Conservation (phyloP, 2,329 filamentous ascomycete genomes). For the Chaetomium olivaceum region DNA sequence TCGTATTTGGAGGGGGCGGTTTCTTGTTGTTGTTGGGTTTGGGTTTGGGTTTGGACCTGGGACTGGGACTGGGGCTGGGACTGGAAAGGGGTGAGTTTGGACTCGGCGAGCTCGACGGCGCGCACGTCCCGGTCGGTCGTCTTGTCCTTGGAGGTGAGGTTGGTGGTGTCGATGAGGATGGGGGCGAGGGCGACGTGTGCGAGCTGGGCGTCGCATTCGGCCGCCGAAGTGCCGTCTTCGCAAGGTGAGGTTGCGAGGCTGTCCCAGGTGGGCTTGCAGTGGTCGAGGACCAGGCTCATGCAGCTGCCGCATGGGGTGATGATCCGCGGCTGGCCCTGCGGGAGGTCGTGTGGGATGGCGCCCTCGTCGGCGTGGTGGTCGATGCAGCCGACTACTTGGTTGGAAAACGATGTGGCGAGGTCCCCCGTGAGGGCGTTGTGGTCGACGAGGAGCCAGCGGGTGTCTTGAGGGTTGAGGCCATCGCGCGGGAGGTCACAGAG, state of each 20-base stretch:
- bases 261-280: constrained; percentile 61
- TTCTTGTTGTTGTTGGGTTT: not conserved
- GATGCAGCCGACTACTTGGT: constrained; percentile 63
- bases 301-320: constrained; percentile 72
- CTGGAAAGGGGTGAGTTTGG: constrained; percentile 36
- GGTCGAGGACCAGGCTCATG: constrained; percentile 66
- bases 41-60: not conserved
- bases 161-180: constrained; percentile 72
- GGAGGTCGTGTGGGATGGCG: constrained; percentile 48
- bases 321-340: constrained; percentile 52
- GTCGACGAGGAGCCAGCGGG: constrained; percentile 74
- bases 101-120: constrained; percentile 61
- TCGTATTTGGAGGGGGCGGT: constrained; percentile 46
- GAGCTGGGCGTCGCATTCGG: constrained; percentile 48
- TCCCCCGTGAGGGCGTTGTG: constrained; percentile 72
- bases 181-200: constrained; percentile 68
- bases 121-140: constrained; percentile 61
- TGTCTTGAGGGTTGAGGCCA: constrained; percentile 53
- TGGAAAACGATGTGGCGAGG: constrained; percentile 50
- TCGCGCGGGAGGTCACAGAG: constrained; percentile 49
- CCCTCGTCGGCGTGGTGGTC: constrained; percentile 80
- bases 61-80: not conserved
- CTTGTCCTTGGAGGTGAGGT: constrained; percentile 63
- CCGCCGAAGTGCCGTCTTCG: constrained; percentile 1
- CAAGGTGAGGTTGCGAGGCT: constrained; percentile 40